Evolutionary conservation across 345 rosid genomes (phyloP), one percentile per base, ranked within the genome.

Genomic region (Arabis alpina): DNA sequence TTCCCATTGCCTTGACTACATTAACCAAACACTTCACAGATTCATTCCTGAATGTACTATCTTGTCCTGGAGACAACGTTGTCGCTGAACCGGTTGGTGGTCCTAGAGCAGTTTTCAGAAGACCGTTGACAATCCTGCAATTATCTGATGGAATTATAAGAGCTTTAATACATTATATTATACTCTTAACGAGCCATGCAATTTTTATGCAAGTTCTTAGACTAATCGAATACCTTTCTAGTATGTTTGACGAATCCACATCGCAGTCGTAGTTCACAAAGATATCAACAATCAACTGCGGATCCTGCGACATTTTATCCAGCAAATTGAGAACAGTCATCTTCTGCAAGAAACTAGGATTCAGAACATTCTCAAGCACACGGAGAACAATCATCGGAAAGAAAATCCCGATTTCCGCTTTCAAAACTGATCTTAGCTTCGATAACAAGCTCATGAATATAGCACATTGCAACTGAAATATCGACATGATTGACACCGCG

Each of bases 61-160:
- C 99, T 74, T 94, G 98, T 54, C 84, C 92, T 1, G 89, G 61
- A 50, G 99, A 85, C 61, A 94, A 58, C 56, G 96, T 87, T 57
- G 99, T 91, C 13, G 89, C 77, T 66, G 96, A 89, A 74, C 99
- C 98, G 63, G 96, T 75, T 4, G 99, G 88, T 6, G 98, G 97
- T 76, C 99, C 98, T 34, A 92, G 82, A 71, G 96, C 97, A 68
- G 97, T 92, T 88, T 95, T 95, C 64, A 87, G 82, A 75, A 95
- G 97, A 72, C 99, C 98, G 77, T 88, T 95, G 72, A 92, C 98
- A 82, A 85, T 88, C 98, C 99, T 95, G 98, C 87, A 85, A 91
- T 81, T 63, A 88, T 88, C 96, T 94, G 93, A 94, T 81, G 88
- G 90, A 91, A 85, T 91, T 88, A 91, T 88, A 85, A 91, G 91